Percentiles rank a stretch among this genome's conserved stretches.
These are phyloP conservation scores for Exophiala spinifera DNA, from an alignment of 2,329 filamentous ascomycete genomes.

Conservation along the genomic window DNA sequence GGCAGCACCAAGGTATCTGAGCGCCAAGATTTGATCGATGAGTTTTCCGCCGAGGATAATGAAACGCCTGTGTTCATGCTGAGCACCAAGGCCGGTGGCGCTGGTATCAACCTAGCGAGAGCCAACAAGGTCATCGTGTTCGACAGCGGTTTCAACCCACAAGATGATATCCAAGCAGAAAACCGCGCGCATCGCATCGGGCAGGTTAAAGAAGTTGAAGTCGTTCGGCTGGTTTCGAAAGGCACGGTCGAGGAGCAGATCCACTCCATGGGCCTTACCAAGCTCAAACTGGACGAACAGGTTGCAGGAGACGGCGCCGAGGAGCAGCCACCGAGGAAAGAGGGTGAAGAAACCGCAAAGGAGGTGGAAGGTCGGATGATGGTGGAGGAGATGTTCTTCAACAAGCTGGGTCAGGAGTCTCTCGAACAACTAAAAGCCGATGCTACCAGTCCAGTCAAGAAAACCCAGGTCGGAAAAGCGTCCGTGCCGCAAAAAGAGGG, in stretches of 20 bases:
- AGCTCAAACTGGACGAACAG: constrained; percentile 80
- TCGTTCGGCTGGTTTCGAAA: constrained; percentile 76
- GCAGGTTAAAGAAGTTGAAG: constrained; percentile 85
- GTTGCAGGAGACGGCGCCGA: constrained; percentile 59
- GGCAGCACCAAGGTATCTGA: constrained; percentile 77
- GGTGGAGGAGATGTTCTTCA: constrained; percentile 50
- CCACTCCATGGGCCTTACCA: constrained; percentile 84
- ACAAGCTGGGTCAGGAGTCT: constrained; percentile 35
- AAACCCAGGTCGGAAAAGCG: not conserved
- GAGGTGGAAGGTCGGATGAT: constrained; percentile 50
- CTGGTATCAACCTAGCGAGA: constrained; percentile 90
- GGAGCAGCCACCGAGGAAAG: constrained; percentile 18
- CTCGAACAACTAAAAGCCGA: constrained; percentile 22
- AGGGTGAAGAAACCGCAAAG: constrained; percentile 32
- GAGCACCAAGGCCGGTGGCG: constrained; percentile 91
- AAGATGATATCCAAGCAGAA: constrained; percentile 97
- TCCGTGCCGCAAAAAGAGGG: too few relatives aligned
- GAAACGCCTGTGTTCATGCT: constrained; percentile 87
- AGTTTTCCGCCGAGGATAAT: constrained; percentile 68
- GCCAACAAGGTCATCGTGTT: constrained; percentile 99
- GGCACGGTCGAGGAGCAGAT: constrained; percentile 92
- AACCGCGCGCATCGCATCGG: constrained; percentile 94
- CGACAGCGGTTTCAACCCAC: constrained; percentile 94
- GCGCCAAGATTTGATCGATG: constrained; percentile 82
- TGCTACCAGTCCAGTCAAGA: constrained; percentile 13